Evolutionary conservation across 768 basidiomycete species (phyloP).

Genomic region (Boletales sp.): DNA sequence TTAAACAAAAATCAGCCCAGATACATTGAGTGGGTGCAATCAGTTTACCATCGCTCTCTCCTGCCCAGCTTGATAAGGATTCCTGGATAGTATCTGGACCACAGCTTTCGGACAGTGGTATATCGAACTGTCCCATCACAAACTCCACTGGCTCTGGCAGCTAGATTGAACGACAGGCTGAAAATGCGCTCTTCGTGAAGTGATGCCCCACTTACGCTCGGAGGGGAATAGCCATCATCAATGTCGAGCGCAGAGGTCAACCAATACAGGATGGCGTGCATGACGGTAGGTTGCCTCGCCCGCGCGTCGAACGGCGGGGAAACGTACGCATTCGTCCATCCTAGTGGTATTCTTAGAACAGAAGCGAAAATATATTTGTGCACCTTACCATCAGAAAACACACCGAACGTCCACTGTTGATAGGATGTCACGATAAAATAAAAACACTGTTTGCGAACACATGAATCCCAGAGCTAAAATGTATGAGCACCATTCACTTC

Average conservation of each 20-base stretch:
- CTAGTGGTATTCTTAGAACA: conserved; percentile 27
- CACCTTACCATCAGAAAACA: conserved; percentile 49
- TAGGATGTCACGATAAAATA: conserved; percentile 62
- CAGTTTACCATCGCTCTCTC: conserved; percentile 25
- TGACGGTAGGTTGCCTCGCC: conserved; percentile 43
- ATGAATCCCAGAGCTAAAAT: conserved; percentile 47
- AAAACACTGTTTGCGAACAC: conserved; percentile 43
- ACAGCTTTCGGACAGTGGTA: conserved; percentile 21
- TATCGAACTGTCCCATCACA: conserved; percentile 26
- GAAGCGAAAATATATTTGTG: background rate
- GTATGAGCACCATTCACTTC: conserved; percentile 6
- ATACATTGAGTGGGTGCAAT: background rate
- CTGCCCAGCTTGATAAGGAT: conserved; percentile 31
- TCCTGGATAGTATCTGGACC: conserved; percentile 16
- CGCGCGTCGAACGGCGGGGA: conserved; percentile 42
- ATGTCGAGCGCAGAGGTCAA: conserved; percentile 45
- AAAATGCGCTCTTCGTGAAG: background rate
- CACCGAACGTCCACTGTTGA: conserved; percentile 59
- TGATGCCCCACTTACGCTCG: conserved; percentile 16
- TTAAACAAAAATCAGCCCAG: conserved; percentile 1
- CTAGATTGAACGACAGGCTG: conserved; percentile 6
- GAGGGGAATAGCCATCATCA: conserved; percentile 27
- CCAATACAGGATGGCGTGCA: conserved; percentile 56
- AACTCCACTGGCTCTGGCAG: conserved; percentile 31
- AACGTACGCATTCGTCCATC: conserved; percentile 52